A percentile compares a stretch with the other conserved stretches of the same genome.
These are phyloP conservation scores for Xylariaceae sp. DNA, from an alignment of 2,329 filamentous ascomycete genomes.

Conservation along the genomic window DNA sequence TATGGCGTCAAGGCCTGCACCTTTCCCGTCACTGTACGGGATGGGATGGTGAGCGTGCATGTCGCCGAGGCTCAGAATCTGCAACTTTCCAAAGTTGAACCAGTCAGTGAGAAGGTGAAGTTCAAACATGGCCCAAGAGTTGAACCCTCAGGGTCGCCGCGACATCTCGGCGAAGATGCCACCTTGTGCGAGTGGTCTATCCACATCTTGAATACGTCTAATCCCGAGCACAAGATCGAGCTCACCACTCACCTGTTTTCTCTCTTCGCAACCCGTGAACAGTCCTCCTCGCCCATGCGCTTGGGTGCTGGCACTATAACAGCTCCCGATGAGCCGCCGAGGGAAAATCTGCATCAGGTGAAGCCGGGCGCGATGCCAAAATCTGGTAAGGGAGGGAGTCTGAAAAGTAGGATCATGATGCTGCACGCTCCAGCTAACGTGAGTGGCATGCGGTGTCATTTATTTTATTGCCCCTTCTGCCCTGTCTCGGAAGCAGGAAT, in stretches of 20 bases:
- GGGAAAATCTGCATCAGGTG: conserved; percentile 43
- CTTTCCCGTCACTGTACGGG: conserved; percentile 43
- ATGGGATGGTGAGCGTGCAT: conserved; percentile 40
- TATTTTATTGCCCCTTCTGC: neutral
- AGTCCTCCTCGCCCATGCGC: conserved; percentile 43
- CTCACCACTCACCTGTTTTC: conserved; percentile 48
- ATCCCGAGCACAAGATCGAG: conserved; percentile 51
- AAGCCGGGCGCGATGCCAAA: conserved; percentile 45
- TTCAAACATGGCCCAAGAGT: conserved; percentile 42
- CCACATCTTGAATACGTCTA: conserved; percentile 47
- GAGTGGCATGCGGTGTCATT: neutral
- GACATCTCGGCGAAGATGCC: conserved; percentile 43
- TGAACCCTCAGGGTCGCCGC: conserved; percentile 16
- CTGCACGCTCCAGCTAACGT: conserved; percentile 49
- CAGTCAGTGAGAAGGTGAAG: conserved; percentile 49
- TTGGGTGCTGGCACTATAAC: conserved; percentile 41
- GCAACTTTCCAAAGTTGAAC: conserved; percentile 41
- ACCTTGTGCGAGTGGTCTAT: conserved; percentile 52
- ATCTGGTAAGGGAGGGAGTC: conserved; percentile 44
- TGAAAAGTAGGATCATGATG: conserved; percentile 49
- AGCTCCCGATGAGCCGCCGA: conserved; percentile 45
- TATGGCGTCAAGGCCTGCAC: conserved; percentile 51
- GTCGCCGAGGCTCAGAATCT: conserved; percentile 32
- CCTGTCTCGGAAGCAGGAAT: neutral
- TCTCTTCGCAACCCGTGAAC: conserved; percentile 43